Base-by-base conservation (phyloP, 2,329 filamentous ascomycete species). In the Penicillium sp. region DNA sequence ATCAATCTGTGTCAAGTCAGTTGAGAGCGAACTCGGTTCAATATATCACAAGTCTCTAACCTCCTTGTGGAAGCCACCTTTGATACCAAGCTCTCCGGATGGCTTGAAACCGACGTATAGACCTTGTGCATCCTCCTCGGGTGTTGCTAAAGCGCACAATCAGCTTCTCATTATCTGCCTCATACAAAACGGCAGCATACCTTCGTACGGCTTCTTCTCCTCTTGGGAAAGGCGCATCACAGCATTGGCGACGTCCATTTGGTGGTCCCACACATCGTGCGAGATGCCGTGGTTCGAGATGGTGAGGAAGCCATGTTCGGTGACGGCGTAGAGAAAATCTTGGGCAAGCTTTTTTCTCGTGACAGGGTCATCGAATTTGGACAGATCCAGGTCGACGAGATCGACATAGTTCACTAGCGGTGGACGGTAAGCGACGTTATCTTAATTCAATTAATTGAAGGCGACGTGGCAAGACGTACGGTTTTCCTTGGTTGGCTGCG, bases 361-460 rank as follows among this genome's bases (percentile, higher is more conserved):
- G 0, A 40, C 38, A 3, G 38, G 50, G 20, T 52, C 50, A 26
- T 52, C 38, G 20, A 52, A 52, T 28, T 52, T 52, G 16, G 38
- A 45, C 16, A 52, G 50, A 28, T 52, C 50, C 28, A 52, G 50
- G 23, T 52, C 26, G 12, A 52, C 50, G 45, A 52, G 50, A 4
- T 52, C 23, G 38, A 52, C 50, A 45, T 52, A 52, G 14, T 52
- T 38, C 50, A 52, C 50, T 52, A n/a, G n/a, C n/a, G n/a, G n/a
- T n/a, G n/a, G n/a, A n/a, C n/a, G n/a, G n/a, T n/a, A n/a, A n/a
- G n/a, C n/a, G n/a, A n/a, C n/a, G n/a, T n/a, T n/a, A n/a, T n/a
- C n/a, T n/a, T n/a, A n/a, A n/a, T n/a, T 23, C 23, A 38, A 20
- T 2, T 14, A 2, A 28, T 47, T 18, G 7, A 1, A 30, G 26